Evolutionary conservation across 1,284 basidiomycete genomes (phyloP), one percentile per base, ranked within the genome.

Genomic region (Heterobasidion irregulare): DNA sequence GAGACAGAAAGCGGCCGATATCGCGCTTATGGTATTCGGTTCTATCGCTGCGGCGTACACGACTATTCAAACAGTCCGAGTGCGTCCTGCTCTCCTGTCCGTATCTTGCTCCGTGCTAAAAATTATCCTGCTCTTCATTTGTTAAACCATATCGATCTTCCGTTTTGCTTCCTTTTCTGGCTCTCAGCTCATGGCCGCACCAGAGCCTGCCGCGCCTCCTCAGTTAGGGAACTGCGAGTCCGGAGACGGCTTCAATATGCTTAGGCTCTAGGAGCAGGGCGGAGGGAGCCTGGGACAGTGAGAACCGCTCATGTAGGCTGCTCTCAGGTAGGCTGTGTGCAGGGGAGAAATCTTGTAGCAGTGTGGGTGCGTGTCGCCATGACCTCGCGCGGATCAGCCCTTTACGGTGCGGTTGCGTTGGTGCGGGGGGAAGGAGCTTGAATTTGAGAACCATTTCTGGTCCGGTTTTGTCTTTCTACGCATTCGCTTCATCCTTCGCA

Each of bases 41-140:
- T 50, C 86, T 50, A 59, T 78, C n/a, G 93, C 87, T n/a, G 86
- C 90, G 35, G 67, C 80, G 12, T 99, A 94, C 70, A 97, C 95
- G 6, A 90, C 89, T 1, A 63, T 74, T 7, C 90, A 94, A 70
- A 96, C 93, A 0, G 67, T 94, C 61, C 72, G 75, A 72, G 88
- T 85, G 63, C 47, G 80, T 70, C 35, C 38, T 41, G 10, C 38
- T 41, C n/a, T 41, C 38, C 38, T 41, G 38, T 12, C n/a, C 12
- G n/a, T 2, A 41, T n/a, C 8, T 41, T 41, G 12, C 38, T 10
- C 10, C 38, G 38, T 41, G 38, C 38, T 10, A 3, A 26, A 26
- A 26, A 4, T 26, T 26, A 26, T 26, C 26, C 5, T 26, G 26
- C 35, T 35, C 33, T n/a, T 54, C 9, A 18, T 47, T 33, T 34